Base-by-base conservation (phyloP, 768 basidiomycete genomes). In the Leccinum boreale region DNA sequence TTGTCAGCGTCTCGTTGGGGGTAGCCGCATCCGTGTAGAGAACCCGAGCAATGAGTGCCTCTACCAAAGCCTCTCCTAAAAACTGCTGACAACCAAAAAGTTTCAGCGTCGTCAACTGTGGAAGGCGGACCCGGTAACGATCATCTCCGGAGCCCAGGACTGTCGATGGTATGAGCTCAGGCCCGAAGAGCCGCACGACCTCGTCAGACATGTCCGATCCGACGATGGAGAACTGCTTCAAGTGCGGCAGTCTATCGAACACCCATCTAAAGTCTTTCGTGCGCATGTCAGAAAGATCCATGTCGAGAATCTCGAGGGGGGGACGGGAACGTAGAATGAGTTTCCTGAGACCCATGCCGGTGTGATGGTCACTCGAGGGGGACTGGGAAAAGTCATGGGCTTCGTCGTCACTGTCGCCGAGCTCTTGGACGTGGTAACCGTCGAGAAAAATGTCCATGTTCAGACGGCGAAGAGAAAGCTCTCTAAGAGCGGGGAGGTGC, bases 231-330 rank as follows among this genome's bases (percentile, higher is more conserved):
- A 92, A 92, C 50, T 84, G 80, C 63, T 81, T 80, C 49, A 92
- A 73, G 33, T 69, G 58, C 1, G 69, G 67, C 12, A 89, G 73
- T 36, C 78, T 75, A 56, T 84, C 81, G 61, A 91, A 91, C 50
- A 84, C 75, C 74, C 84, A 89, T 29, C 65, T 68, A 66, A 92
- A 92, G 67, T 92, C 90, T 73, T 90, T 91, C 31, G 89, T 91
- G 47, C 89, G 85, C 83, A 90, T 85, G 72, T 91, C 90, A 53
- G 86, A 85, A 63, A 85, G 87, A 64, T 91, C 85, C 89, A 92
- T 91, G 66, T 86, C 81, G 23, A 91, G 80, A 31, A 84, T 70
- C 50, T 78, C 77, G 42, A 92, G 73, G 14, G 86, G 86, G 3
- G 90, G 90, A 50, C 74, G 74, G 56, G 79, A 85, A 10, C 86